Percentiles rank a stretch among this genome's conserved stretches.
Evolutionary conservation across 2,329 filamentous ascomycete genomes (phyloP).

Genomic region (Apiospora malaysiana): DNA sequence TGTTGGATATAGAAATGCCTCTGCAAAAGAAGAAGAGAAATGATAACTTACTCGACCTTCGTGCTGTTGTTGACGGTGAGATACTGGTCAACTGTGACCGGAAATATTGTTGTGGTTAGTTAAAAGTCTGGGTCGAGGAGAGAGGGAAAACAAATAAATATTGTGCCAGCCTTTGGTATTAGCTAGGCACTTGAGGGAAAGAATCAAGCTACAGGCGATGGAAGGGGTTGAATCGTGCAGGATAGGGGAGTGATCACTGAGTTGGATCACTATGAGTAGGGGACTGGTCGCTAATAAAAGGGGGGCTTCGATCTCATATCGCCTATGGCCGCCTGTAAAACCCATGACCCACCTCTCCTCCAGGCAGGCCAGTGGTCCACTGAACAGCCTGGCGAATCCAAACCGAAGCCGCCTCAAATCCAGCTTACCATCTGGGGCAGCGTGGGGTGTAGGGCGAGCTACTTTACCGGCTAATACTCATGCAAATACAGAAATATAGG

Average conservation of each 20-base stretch:
- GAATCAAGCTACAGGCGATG: not conserved
- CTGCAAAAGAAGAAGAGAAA: not conserved
- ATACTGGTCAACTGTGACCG: not conserved
- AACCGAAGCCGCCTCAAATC: not conserved
- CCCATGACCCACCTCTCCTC: not conserved
- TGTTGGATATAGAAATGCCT: not conserved
- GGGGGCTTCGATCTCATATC: not conserved
- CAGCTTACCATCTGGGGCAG: not conserved
- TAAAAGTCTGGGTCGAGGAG: not conserved
- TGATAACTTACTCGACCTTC: not conserved
- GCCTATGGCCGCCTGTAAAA: not conserved
- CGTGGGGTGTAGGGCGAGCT: not conserved
- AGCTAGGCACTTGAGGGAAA: not conserved
- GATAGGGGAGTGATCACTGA: not conserved
- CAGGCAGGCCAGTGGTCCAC: conserved; percentile 5
- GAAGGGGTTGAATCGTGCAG: not conserved
- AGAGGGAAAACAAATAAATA: not conserved
- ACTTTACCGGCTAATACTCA: conserved; percentile 1
- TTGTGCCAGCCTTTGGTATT: not conserved
- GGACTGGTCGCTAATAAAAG: not conserved
- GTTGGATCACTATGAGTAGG: not conserved
- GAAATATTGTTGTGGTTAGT: not conserved
- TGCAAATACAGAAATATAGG: not conserved
- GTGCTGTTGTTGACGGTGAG: not conserved
- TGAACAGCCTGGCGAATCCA: not conserved